Evolutionary conservation across 2,329 filamentous ascomycete genomes (phyloP), one percentile per base, ranked within the genome.

Genomic region (Pseudogymnoascus sp.): DNA sequence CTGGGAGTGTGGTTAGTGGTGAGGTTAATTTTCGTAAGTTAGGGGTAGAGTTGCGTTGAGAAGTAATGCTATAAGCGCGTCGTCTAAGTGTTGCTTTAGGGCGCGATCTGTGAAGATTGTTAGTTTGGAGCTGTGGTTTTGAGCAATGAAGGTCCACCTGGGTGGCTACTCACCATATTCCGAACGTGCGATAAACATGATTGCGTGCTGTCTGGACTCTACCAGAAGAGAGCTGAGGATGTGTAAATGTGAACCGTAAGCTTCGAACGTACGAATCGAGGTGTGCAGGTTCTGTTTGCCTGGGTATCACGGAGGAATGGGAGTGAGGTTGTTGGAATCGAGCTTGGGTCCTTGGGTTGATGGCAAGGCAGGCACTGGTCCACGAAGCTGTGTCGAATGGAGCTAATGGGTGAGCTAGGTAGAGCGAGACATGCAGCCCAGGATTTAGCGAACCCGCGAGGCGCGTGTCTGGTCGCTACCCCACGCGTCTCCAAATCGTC

Each of bases 131-230:
- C 62, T 64, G 8, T 12, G 6, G 60, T 61, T 66, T 63, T 69
- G 65, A 68, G 66, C 59, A 60, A 43, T 68, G 64, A 38, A 59
- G 61, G 61, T 61, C 19, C 59, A 67, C 63, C 65, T 66, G 49
- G 62, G 11, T 38, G 64, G 45, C 39, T 23, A 71, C 88, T 81
- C 84, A 94, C 93, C 94, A 82, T 99, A 99, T 93, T 99, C 94
- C 76, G 93, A 97, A 81, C 94, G 91, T 84, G 94, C 92, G 85
- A 99, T 97, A 86, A 99, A 99, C 94, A 96, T 96, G 60, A 62
- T 61, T 61, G 58, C 45, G 65, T 60, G 49, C 35, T 63, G 23
- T 43, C 60, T 58, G 33, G 64, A 64, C 14, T 55, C 58, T 35
- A 35, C 43, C 23, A 39, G 49, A 19, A 26, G 33, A 61, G 35